Base-by-base conservation (phyloP, 371 early-diverging fungal genomes). In the Rhizopus sp. region DNA sequence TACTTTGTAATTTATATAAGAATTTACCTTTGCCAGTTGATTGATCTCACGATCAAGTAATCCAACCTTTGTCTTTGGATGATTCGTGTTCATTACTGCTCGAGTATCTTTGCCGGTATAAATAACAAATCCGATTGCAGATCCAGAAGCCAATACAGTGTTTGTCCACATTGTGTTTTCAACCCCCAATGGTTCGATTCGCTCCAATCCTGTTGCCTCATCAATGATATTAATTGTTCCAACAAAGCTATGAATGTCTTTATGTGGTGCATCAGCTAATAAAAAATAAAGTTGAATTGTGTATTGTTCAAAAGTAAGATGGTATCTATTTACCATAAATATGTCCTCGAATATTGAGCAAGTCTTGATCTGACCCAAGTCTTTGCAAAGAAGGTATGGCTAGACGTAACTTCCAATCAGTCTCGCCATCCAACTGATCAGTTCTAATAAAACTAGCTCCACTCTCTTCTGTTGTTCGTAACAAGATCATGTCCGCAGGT, bases 391-490 rank as follows among this genome's bases (percentile, higher is more conserved):
- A 83, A 12, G 92, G 88, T 16, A 94, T 88, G 0, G 97, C 95
- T 15, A 95, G 65, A 37, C 92, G 83, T 57, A 98, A 73, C 76
- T 99, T 99, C 99, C 99, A 99, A 67, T 99, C 99, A 0, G 99
- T 99, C 70, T 99, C 99, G 59, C 99, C 99, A 72, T 99, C 99
- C 44, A 99, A 80, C 68, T 99, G 99, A 79, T 99, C 99, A 4
- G 99, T 99, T 48, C 99, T 81, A 67, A 99, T 93, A 78, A 99
- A 99, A 58, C 96, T 91, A 13, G 98, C 87, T 2, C 99, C 99
- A 10, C 73, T 79, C 7, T 75, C 69, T 58, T 98, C 98, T 0
- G 87, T 86, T 9, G 96, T 94, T 42, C 95, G 82, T 52, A 99
- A 65, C 55, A 98, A 75, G 10, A 97, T 77, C 82, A 96, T 85